Evolutionary conservation across 2,329 filamentous ascomycete species (phyloP).

Genomic region (Penicillium sp.): DNA sequence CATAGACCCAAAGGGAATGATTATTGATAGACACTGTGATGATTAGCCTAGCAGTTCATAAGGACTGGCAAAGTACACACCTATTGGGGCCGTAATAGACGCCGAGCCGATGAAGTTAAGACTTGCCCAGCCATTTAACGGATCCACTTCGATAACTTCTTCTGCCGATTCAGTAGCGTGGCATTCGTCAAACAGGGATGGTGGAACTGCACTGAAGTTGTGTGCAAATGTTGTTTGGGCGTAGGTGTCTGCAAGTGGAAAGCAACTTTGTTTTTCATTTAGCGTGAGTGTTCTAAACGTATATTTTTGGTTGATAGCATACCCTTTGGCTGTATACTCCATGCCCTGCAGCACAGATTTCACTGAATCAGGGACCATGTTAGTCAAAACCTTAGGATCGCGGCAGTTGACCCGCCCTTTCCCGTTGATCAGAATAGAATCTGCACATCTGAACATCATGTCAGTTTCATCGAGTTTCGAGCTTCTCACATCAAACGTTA

Average conservation of each 20-base stretch:
- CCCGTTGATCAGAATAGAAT: slow-evolving; percentile 21
- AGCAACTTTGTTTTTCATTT: not conserved
- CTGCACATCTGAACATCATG: slow-evolving; percentile 26
- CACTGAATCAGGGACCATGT: not conserved
- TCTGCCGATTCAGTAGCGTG: not conserved
- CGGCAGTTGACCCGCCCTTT: slow-evolving; percentile 20
- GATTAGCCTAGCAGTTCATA: not conserved
- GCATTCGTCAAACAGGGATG: not conserved
- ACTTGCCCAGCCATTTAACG: not conserved
- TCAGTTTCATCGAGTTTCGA: not conserved
- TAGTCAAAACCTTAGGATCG: slow-evolving; percentile 10
- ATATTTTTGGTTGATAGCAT: not conserved
- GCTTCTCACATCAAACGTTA: not conserved
- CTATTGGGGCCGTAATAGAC: not conserved
- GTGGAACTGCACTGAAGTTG: not conserved
- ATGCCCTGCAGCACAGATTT: slow-evolving; percentile 5
- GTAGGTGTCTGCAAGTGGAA: not conserved
- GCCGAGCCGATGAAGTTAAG: not conserved
- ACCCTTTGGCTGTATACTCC: not conserved
- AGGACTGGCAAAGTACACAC: not conserved
- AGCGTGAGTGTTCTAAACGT: not conserved
- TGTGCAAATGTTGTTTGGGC: not conserved
- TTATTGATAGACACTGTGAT: not conserved
- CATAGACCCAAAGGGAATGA: not conserved
- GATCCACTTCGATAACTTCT: not conserved